Evolutionary conservation across 208 protist species (phyloP), one percentile per base, ranked within the genome.

Genomic region (Tetramitus jugosus): DNA sequence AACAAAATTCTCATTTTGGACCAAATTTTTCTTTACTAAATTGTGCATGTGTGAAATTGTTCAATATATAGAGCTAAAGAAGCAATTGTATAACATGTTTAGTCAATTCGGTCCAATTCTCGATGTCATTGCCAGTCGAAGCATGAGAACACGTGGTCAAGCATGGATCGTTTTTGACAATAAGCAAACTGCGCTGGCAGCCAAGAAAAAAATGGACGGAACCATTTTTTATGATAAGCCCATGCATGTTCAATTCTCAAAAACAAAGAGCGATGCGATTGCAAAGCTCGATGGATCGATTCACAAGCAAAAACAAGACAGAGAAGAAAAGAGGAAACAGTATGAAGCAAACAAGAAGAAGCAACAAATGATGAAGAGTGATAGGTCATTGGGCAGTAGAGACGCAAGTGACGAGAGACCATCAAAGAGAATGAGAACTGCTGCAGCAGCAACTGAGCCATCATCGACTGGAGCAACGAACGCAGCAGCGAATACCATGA

Each of bases 81-180:
- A 74, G 53, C 42, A 74, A 74, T 37, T 74, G 23, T 74, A 74
- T 37, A 26, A 3, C 23, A 31, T 74, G 29, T 74, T 74, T 53
- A 35, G n/a, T n/a, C 39, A 74, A 20, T 74, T 74, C n/a, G 67
- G 67, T 53, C 31, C 29, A 53, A 37, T 74, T 37, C 23, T 74
- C 1, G 67, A 74, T 39, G 26, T 74, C 23, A 37, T 52, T 6
- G 67, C 67, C 10, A 37, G 42, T 39, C 29, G 42, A 37, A 46
- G 37, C 26, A 23, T 39, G 33, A 74, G 53, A 43, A 74, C 29
- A 6, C 46, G 67, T 53, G 67, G 67, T 53, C 67, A 74, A 23
- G 67, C 67, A 42, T 74, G 4, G 4, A 53, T 74, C 26, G 67
- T 74, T 20, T 74, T 74, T 37, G 33, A 74, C 33, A 42, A 74